Conservation (phyloP, 1,139 yeast species). For the Hyphopichia pseudoburtonii region DNA sequence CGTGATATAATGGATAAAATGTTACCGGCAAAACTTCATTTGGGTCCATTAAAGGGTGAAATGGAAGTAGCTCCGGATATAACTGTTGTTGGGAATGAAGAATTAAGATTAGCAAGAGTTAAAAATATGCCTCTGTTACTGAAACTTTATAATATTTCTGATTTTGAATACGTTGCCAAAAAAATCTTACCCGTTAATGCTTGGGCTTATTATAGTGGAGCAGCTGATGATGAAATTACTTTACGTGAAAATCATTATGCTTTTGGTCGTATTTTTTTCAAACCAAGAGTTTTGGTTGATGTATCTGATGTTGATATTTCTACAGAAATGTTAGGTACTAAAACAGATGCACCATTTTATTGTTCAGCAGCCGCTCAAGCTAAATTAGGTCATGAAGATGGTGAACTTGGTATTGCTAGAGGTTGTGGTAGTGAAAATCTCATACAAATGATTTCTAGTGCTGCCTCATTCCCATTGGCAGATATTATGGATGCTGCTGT, state of each 20-base stretch:
- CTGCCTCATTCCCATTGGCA: conserved; percentile 55
- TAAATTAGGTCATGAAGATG: conserved; percentile 55
- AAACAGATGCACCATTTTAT: conserved; percentile 53
- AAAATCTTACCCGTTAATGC: conserved; percentile 66
- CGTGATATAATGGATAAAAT: conserved; percentile 2
- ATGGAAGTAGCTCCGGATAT: conserved; percentile 6
- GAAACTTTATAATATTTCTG: conserved; percentile 62
- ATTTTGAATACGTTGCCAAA: conserved; percentile 77
- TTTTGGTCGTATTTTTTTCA: conserved; percentile 76
- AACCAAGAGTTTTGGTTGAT: conserved; percentile 71
- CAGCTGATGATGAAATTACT: conserved; percentile 85
- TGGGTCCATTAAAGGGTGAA: conserved; percentile 14
- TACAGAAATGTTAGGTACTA: conserved; percentile 52
- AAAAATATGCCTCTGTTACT: conserved; percentile 53
- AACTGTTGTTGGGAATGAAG: conserved; percentile 8
- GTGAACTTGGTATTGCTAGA: conserved; percentile 50
- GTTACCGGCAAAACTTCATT: conserved; percentile 9
- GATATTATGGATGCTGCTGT: conserved; percentile 52
- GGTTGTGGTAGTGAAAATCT: conserved; percentile 49
- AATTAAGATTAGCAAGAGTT: conserved; percentile 16
- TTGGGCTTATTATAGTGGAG: conserved; percentile 86
- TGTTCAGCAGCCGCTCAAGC: conserved; percentile 61
- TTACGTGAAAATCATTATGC: conserved; percentile 83
- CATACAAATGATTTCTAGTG: conserved; percentile 58
- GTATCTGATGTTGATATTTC: conserved; percentile 50